phyloP scores from a whole-genome alignment of 2,329 filamentous ascomycete species.

The Akanthomyces muscarius region DNA sequence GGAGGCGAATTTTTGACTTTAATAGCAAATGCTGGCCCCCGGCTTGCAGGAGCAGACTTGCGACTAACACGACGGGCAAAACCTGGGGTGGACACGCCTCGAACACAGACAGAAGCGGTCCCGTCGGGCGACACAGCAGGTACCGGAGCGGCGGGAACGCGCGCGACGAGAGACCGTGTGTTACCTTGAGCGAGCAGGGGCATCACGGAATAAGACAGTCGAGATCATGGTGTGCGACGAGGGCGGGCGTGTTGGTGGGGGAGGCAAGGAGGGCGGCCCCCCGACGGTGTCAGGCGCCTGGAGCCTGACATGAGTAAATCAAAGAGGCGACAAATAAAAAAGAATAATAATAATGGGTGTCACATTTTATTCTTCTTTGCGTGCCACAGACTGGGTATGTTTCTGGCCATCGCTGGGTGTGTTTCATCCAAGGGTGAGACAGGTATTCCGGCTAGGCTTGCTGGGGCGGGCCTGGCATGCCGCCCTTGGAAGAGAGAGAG shows the following conservation, averaged over 20 bases:
- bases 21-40: neutral
- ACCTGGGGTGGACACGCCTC: conserved; percentile 1
- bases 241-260: conserved; percentile 8
- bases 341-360: neutral
- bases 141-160: conserved; percentile 8
- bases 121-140: neutral
- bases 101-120: neutral
- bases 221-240: conserved; percentile 1
- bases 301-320: conserved; percentile 1
- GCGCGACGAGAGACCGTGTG: conserved; percentile 4
- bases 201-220: conserved; percentile 11
- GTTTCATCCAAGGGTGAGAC: conserved; percentile 33
- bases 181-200: conserved; percentile 2
- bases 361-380: neutral
- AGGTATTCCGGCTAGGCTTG: conserved; percentile 22
- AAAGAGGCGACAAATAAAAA: neutral
- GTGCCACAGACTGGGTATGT: conserved; percentile 19
- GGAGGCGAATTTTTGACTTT: conserved; percentile 12
- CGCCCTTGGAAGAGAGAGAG: neutral
- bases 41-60: conserved; percentile 1
- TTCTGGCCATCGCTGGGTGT: conserved; percentile 27
- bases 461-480: conserved; percentile 14
- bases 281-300: conserved; percentile 3
- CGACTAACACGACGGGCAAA: conserved; percentile 9
- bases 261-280: neutral